Percentiles rank a stretch among this genome's conserved stretches.
phyloP scores from a whole-genome alignment of 2,329 filamentous ascomycete genomes.

The Phaeosphaeria sp. region DNA sequence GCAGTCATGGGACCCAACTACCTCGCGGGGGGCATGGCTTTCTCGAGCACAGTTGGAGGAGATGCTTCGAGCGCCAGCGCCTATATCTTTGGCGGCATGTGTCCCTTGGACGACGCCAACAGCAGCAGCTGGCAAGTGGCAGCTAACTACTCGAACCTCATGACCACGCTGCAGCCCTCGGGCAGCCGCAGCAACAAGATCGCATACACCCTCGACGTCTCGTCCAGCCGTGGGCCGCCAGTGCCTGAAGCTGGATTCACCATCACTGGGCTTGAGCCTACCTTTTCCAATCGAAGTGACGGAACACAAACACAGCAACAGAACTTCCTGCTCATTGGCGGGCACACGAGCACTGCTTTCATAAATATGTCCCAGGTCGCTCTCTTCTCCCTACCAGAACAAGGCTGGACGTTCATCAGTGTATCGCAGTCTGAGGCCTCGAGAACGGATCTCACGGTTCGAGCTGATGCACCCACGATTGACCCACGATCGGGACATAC shows the following conservation, averaged over 20 bases:
- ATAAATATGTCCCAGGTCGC: constrained; percentile 94
- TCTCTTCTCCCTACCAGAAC: constrained; percentile 84
- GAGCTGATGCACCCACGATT: constrained; percentile 58
- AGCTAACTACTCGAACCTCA: constrained; percentile 80
- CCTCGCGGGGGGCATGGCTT: constrained; percentile 68
- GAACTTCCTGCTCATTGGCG: constrained; percentile 82
- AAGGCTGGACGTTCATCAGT: constrained; percentile 82
- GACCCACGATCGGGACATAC: constrained; percentile 91
- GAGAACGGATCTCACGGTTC: constrained; percentile 64
- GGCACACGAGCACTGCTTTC: constrained; percentile 82
- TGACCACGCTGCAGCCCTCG: constrained; percentile 70
- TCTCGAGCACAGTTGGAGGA: constrained; percentile 67
- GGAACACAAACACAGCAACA: constrained; percentile 74
- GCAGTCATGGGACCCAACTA: constrained; percentile 60
- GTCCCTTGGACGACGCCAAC: constrained; percentile 57
- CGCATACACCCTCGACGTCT: constrained; percentile 56
- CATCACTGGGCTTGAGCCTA: constrained; percentile 75
- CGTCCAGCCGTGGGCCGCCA: constrained; percentile 66
- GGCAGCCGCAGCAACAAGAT: constrained; percentile 45
- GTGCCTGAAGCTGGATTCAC: constrained; percentile 87
- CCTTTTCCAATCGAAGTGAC: constrained; percentile 69
- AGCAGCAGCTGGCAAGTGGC: constrained; percentile 67
- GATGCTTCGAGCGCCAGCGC: constrained; percentile 62
- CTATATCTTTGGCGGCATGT: constrained; percentile 93
- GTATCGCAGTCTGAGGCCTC: constrained; percentile 59